Percentiles rank a stretch among this genome's conserved stretches.
Evolutionary conservation across 2,329 filamentous ascomycete species (phyloP).

Genomic region (Cladophialophora exuberans): DNA sequence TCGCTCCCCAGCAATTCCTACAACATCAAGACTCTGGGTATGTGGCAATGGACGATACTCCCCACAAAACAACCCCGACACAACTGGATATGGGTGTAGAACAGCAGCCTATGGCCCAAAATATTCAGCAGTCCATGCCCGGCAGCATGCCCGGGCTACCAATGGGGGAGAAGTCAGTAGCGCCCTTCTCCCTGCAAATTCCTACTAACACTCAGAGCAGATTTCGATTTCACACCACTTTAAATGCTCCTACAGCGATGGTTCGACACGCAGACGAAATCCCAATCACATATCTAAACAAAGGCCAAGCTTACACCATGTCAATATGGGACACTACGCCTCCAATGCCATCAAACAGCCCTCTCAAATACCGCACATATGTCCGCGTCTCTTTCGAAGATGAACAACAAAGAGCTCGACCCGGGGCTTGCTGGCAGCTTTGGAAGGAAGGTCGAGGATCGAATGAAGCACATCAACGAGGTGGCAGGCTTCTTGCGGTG

Average conservation of each 20-base stretch:
- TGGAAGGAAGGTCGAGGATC: conserved; percentile 98
- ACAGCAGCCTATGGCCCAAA: conserved; percentile 34
- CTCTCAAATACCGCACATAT: conserved; percentile 76
- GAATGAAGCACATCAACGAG: conserved; percentile 91
- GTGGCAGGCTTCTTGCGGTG: conserved; percentile 89
- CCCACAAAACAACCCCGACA: conserved; percentile 54
- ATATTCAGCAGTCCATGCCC: conserved; percentile 37
- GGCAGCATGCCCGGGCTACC: conserved; percentile 35
- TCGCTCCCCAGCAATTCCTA: conserved; percentile 62
- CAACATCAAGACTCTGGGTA: conserved; percentile 76
- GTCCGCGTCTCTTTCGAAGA: conserved; percentile 97
- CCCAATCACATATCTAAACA: conserved; percentile 97
- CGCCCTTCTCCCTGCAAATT: not conserved
- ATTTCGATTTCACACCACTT: conserved; percentile 85
- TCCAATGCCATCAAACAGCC: conserved; percentile 59
- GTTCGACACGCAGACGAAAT: conserved; percentile 87
- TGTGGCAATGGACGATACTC: conserved; percentile 71
- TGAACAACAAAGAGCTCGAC: conserved; percentile 84
- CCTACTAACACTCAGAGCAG: conserved; percentile 44
- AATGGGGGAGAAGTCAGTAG: conserved; percentile 57
- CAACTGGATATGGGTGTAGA: conserved; percentile 27
- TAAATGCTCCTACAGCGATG: conserved; percentile 97
- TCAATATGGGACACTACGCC: conserved; percentile 78
- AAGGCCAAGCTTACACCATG: conserved; percentile 90
- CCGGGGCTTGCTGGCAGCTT: conserved; percentile 81